A percentile compares a stretch with the other conserved stretches of the same genome.
Conservation (phyloP, 2,329 filamentous ascomycete species). For the Clonostachys rosea region DNA sequence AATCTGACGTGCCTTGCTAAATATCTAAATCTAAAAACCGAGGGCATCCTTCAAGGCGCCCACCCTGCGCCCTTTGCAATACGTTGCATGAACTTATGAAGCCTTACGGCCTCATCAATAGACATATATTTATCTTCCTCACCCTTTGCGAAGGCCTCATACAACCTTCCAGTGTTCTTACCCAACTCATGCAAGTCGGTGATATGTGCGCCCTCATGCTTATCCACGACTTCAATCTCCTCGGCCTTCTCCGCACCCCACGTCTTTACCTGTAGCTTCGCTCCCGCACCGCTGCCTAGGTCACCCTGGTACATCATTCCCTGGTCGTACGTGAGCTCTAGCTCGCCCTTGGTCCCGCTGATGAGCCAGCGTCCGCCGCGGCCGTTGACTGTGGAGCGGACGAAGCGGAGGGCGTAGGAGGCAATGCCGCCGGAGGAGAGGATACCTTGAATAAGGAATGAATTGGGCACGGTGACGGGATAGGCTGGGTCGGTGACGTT, state of each 20-base stretch:
- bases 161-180: neutral
- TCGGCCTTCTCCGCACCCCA: neutral
- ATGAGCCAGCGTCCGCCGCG: constrained; percentile 25
- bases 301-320: constrained; percentile 21
- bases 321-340: constrained; percentile 20
- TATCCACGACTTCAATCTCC: constrained; percentile 10
- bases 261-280: neutral
- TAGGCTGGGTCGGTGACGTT: constrained; percentile 9
- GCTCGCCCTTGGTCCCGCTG: constrained; percentile 26
- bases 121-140: neutral
- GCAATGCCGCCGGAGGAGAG: constrained; percentile 20
- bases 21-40: too few relatives aligned
- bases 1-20: too few relatives aligned
- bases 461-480: constrained; percentile 20
- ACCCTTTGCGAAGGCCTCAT: neutral
- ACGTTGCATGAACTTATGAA: neutral
- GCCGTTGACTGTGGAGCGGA: constrained; percentile 9
- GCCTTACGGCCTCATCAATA: neutral
- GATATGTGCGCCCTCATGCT: constrained; percentile 9
- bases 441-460: constrained; percentile 23
- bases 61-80: neutral
- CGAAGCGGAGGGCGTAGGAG: constrained; percentile 16
- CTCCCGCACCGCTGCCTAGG: constrained; percentile 15
- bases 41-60: neutral
- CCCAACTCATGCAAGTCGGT: constrained; percentile 24